Evolutionary conservation across 305 asterid species (phyloP).

Genomic region (Stenogyne calaminthoides): DNA sequence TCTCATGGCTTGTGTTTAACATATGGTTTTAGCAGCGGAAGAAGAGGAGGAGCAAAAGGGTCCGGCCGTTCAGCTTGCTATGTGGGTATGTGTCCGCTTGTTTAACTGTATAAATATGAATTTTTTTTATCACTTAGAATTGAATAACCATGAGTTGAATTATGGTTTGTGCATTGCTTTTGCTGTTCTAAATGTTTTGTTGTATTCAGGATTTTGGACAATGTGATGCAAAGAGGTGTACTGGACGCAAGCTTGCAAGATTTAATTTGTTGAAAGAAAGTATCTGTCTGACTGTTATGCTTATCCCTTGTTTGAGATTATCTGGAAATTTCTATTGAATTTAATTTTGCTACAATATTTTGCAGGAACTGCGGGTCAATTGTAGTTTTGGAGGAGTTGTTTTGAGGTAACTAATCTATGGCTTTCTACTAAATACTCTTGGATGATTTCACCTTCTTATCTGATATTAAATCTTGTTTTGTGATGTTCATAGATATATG

Average conservation of each 20-base stretch:
- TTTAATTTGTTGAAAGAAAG: constrained; percentile 88
- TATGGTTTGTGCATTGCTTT: constrained; percentile 13
- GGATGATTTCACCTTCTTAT: background rate
- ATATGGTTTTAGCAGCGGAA: constrained; percentile 31
- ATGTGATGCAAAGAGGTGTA: constrained; percentile 95
- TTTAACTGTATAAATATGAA: constrained; percentile 31
- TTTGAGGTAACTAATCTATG: constrained; percentile 54
- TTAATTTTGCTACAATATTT: constrained; percentile 6
- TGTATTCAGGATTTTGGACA: constrained; percentile 83
- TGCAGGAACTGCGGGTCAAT: constrained; percentile 85
- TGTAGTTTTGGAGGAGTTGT: constrained; percentile 87
- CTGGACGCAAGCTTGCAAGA: constrained; percentile 96
- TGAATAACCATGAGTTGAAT: background rate
- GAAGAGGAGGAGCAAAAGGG: constrained; percentile 57
- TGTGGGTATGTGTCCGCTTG: constrained; percentile 76
- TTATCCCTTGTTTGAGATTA: background rate
- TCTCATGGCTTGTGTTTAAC: background rate
- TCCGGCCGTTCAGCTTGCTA: constrained; percentile 80
- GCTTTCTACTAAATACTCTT: background rate
- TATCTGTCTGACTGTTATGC: constrained; percentile 35
- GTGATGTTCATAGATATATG: constrained; percentile 1
- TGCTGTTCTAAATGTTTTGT: constrained; percentile 8
- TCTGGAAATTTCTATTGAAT: constrained; percentile 12
- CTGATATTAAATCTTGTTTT: constrained; percentile 1
- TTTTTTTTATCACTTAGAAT: background rate